Evolutionary conservation across 441 rosid genomes (phyloP).

Genomic region (Euphorbia celastroides): DNA sequence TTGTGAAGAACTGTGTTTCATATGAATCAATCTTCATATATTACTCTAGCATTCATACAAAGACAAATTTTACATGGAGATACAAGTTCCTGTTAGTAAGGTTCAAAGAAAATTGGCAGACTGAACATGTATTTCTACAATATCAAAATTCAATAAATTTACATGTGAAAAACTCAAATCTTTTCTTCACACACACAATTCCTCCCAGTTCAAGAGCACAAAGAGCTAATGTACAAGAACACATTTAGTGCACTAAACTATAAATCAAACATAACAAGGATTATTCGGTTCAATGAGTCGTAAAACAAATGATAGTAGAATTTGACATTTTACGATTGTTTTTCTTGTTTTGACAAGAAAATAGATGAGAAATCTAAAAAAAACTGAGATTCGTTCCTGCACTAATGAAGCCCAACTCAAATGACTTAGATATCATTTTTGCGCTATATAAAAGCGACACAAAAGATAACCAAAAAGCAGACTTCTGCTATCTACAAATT

Average conservation of each 20-base stretch:
- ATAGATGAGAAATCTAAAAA: neutral
- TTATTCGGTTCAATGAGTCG: neutral
- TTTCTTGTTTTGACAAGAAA: neutral
- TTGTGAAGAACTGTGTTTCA: neutral
- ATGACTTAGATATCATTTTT: neutral
- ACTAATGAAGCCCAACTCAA: neutral
- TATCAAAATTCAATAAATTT: neutral
- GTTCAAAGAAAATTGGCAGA: neutral
- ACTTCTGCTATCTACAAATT: neutral
- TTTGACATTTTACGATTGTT: neutral
- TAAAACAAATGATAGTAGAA: neutral
- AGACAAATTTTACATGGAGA: neutral
- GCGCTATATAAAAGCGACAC: neutral
- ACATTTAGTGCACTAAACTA: neutral
- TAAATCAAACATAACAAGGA: neutral
- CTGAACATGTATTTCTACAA: neutral
- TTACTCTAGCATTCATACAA: neutral
- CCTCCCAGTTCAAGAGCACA: slow-evolving; percentile 5
- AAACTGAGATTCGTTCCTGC: neutral
- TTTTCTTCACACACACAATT: neutral
- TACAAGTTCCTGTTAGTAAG: neutral
- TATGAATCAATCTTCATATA: neutral
- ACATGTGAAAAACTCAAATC: neutral
- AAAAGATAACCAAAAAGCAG: neutral
- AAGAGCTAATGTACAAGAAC: neutral